Percentiles rank a stretch among this genome's conserved stretches.
Evolutionary conservation across 2,329 filamentous ascomycete genomes (phyloP).

Genomic region (Plectosphaerella cucumerina): DNA sequence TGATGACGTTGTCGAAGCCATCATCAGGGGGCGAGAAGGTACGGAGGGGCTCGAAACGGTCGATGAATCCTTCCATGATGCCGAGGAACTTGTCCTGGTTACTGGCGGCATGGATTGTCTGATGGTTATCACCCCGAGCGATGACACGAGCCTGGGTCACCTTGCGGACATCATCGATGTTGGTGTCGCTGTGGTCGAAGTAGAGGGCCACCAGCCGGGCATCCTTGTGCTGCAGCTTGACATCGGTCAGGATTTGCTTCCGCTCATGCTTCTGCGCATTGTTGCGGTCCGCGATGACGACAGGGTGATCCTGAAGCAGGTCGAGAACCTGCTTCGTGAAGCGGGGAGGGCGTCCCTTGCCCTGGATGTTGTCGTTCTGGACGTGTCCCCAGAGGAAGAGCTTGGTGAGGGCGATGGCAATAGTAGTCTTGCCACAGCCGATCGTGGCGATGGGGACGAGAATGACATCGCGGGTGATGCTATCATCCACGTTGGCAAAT

Average conservation of each 20-base stretch:
- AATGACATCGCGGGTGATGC: conserved; percentile 65
- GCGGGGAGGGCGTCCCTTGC: conserved; percentile 68
- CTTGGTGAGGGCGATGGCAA: conserved; percentile 75
- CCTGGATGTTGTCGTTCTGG: conserved; percentile 94
- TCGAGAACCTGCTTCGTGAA: conserved; percentile 71
- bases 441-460: conserved; percentile 91
- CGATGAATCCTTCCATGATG: conserved; percentile 94
- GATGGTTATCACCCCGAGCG: conserved; percentile 88
- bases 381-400: conserved; percentile 90
- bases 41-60: conserved; percentile 77
- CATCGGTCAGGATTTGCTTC: conserved; percentile 79
- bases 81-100: conserved; percentile 69
- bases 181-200: conserved; percentile 77
- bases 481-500: conserved; percentile 38
- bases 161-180: conserved; percentile 68
- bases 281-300: conserved; percentile 88
- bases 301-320: conserved; percentile 59
- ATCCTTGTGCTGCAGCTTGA: conserved; percentile 56
- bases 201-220: conserved; percentile 80
- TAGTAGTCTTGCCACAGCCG: conserved; percentile 93
- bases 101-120: conserved; percentile 88
- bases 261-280: conserved; percentile 88
- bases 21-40: conserved; percentile 66
- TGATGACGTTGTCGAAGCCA: conserved; percentile 78
- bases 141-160: conserved; percentile 78